Evolutionary conservation across 495 filamentous ascomycete species (phyloP), one percentile per base, ranked within the genome.

Genomic region (Pseudevernia furfuracea): DNA sequence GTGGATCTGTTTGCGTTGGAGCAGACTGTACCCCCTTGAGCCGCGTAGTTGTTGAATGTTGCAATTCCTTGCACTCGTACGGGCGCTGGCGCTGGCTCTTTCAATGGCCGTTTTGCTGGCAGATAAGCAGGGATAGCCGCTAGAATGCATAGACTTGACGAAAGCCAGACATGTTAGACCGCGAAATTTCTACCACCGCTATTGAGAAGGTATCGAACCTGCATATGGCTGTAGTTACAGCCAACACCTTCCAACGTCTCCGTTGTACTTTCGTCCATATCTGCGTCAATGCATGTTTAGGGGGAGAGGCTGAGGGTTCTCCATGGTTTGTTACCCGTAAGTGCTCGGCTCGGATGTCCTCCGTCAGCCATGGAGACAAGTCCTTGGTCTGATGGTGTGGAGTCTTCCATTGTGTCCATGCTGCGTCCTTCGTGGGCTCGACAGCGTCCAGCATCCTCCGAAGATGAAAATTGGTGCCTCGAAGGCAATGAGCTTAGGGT

Each of bases 11-110:
- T 21, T 15, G 39, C 21, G 2, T 14, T 56, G 30, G 52, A 57
- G 46, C 64, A 62, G 23, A 55, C 34, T 30, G 49, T 66, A 30
- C 30, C 37, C 7, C 49, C 17, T 46, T 66, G 59, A 41, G 21
- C 38, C 23, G 39, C 59, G 37, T 66, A 66, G 48, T 66, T 19
- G 30, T 66, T 66, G 37, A 62, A 66, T 4, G 64, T 66, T 39
- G 64, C 64, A 25, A 66, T 38, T 15, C 64, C 64, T 30, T 59
- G 52, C 30, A 55, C 52, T 55, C 30, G 52, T 19, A 55, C 30
- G 10, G 52, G 52, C 30, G 52, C 52, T 15, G 46, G 46, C n/a
- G 1, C 46, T 55, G 52, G 52, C 52, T 55, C 17, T 34, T 21
- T 32, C 52, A 17, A 21, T 55, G 52, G 30, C 52, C 30, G 14